Evolutionary conservation across 1,284 basidiomycete genomes (phyloP).

Genomic region (Tilletia caries): DNA sequence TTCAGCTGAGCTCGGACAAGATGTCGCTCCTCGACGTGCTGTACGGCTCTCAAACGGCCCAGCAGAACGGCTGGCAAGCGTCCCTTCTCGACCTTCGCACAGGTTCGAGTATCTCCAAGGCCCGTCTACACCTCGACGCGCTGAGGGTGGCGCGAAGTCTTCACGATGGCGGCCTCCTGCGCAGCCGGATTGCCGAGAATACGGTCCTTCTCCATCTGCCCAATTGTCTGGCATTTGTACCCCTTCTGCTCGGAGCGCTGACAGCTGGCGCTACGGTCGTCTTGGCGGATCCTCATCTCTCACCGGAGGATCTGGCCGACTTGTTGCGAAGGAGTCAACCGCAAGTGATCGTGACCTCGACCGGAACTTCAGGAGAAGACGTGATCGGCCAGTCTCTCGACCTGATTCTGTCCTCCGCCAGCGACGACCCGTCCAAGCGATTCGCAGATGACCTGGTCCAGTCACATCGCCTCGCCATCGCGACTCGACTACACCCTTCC

Average conservation of each 20-base stretch:
- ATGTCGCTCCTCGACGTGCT: neutral
- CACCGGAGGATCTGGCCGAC: neutral
- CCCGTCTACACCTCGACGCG: neutral
- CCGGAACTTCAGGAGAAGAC: neutral
- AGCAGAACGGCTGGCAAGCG: neutral
- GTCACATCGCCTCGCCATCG: neutral
- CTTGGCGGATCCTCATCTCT: neutral
- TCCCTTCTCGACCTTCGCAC: neutral
- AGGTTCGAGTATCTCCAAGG: neutral
- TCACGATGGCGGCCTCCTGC: neutral
- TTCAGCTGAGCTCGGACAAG: too few species aligned
- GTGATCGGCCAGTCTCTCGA: neutral
- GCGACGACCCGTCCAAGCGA: too few species aligned
- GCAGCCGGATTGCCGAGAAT: neutral
- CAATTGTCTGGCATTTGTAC: neutral
- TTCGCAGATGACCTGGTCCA: neutral
- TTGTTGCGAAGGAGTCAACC: neutral
- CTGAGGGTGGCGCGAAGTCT: neutral
- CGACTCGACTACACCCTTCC: conserved; percentile 1
- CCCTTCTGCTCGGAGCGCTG: neutral
- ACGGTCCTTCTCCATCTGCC: neutral
- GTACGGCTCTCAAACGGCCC: neutral
- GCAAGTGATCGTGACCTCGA: neutral
- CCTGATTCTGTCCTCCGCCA: neutral
- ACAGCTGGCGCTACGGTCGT: neutral